A percentile compares a stretch with the other conserved stretches of the same genome.
phyloP scores from a whole-genome alignment of 345 rosid genomes.

The Brassica incana region DNA sequence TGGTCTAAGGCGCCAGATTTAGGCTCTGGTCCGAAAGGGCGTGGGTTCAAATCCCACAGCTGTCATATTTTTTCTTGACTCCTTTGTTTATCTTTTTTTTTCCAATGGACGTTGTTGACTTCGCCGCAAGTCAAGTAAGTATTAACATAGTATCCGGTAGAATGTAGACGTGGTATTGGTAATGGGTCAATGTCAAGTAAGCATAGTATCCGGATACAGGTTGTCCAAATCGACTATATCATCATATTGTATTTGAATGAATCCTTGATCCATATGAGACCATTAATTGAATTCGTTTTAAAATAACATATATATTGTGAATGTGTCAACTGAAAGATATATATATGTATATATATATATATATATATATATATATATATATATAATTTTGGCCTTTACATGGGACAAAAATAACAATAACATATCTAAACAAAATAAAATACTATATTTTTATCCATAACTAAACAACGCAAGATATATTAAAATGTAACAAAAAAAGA shows the following conservation, averaged over 20 bases:
- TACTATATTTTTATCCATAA: too few relatives aligned
- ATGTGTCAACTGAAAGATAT: too few relatives aligned
- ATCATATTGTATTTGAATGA: neutral
- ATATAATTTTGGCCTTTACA: too few relatives aligned
- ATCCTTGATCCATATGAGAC: neutral
- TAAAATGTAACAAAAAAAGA: too few relatives aligned
- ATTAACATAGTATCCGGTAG: neutral
- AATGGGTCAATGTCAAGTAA: neutral
- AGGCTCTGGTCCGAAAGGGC: constrained; percentile 96
- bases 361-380: too few relatives aligned
- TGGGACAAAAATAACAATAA: too few relatives aligned
- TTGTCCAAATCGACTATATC: neutral
- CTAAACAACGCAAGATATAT: too few relatives aligned
- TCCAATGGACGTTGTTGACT: neutral
- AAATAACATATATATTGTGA: too few relatives aligned
- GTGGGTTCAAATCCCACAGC: neutral
- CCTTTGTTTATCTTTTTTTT: neutral
- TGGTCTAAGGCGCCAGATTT: constrained; percentile 99
- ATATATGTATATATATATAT: too few relatives aligned
- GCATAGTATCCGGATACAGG: neutral
- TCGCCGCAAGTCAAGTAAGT: neutral
- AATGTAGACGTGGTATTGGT: neutral
- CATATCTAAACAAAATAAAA: too few relatives aligned
- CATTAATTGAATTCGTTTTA: neutral
- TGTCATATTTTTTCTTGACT: neutral